Evolutionary conservation across 2,329 filamentous ascomycete genomes (phyloP).

Genomic region (Neofusicoccum ribis): DNA sequence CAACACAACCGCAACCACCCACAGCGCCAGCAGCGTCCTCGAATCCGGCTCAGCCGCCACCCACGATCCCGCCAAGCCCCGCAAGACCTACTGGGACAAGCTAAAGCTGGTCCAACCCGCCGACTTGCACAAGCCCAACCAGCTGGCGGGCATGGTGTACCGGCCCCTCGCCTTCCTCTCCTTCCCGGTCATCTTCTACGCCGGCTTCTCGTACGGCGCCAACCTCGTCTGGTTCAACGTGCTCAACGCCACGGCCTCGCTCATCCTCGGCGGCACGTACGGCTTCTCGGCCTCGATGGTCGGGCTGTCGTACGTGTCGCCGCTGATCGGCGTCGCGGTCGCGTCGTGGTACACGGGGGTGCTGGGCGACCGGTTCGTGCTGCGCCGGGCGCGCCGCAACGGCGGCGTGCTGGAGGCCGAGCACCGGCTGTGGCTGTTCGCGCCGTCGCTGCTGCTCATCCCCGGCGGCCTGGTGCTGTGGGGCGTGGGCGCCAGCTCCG

Average conservation of each 20-base stretch:
- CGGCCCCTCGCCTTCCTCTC: slow-evolving; percentile 38
- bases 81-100: slow-evolving; percentile 36
- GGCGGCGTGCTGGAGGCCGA: slow-evolving; percentile 43
- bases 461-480: slow-evolving; percentile 50
- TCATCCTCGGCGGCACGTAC: slow-evolving; percentile 41
- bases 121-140: slow-evolving; percentile 33
- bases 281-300: slow-evolving; percentile 41
- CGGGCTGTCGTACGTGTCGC: slow-evolving; percentile 39
- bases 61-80: neutral
- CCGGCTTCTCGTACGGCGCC: slow-evolving; percentile 42
- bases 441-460: slow-evolving; percentile 42
- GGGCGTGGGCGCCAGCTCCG: slow-evolving; percentile 53
- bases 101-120: slow-evolving; percentile 31
- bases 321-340: slow-evolving; percentile 38
- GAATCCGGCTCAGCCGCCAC: neutral
- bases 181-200: slow-evolving; percentile 42
- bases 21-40: neutral
- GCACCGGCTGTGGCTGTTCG: slow-evolving; percentile 43
- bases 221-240: slow-evolving; percentile 47
- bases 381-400: slow-evolving; percentile 39
- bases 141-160: slow-evolving; percentile 28
- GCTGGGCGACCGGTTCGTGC: slow-evolving; percentile 37
- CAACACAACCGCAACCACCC: neutral
- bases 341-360: slow-evolving; percentile 30
- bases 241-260: slow-evolving; percentile 43